Base-by-base conservation (phyloP, 1,139 yeast species). In the Hemisphaericaspora lyxosophila region DNA sequence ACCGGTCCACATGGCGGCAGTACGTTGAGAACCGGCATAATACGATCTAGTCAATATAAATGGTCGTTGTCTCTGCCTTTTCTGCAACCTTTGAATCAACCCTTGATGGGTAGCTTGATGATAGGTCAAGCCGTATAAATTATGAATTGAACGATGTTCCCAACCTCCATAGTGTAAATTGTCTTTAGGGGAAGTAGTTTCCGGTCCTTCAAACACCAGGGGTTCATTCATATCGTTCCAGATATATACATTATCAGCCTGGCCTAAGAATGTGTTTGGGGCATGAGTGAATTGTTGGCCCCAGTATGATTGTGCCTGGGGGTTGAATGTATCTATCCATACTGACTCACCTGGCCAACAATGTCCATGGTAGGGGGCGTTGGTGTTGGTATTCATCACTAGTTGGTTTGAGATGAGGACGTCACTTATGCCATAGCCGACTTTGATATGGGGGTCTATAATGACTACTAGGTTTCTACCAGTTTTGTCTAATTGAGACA, bases 211-310 rank as follows among this genome's bases (percentile, higher is more conserved):
- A 58, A 92, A 94, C 3, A 92, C 85, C 0, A 97, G 87, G 0
- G 97, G 97, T 61, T 92, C 99, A 61, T 86, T 88, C 99, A 92
- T 92, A 59, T 94, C 98, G 59, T 92, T 94, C 99, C 99, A 92
- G 22, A 94, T 67, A 53, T 84, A 85, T 38, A 89, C 59, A 53
- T 92, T 92, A 6, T 70, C 60, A 6, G 62, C 49, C 25, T 72
- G 65, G 22, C 23, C 23, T 46, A 81, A 70, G 42, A 85, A 77
- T 4, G 50, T 48, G n/a, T n/a, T n/a, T 39, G 64, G 57, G 8
- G 51, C 44, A 3, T 39, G 30, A 4, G 57, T 46, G 44, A 60
- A 67, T 18, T 57, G 55, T 13, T 46, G 28, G 43, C 61, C 65
- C 97, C 97, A 92, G 47, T 73, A 73, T 6, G 55, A 54, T 39